Percentiles rank a stretch among this genome's conserved stretches.
Evolutionary conservation across 192 early-diverging fungal species (phyloP).

Genomic region (Entomortierella beljakovae): DNA sequence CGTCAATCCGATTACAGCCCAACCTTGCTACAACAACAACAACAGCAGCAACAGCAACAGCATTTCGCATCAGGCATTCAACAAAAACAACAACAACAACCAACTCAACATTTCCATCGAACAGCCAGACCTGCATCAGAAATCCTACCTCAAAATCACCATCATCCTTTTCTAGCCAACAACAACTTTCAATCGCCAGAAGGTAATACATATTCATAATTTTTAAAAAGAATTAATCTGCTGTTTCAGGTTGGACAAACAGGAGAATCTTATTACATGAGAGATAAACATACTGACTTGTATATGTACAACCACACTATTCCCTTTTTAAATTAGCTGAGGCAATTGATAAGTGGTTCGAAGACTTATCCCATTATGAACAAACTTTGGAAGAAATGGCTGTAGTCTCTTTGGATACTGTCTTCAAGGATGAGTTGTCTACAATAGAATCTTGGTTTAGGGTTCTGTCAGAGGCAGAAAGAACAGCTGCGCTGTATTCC

Average conservation of each 20-base stretch:
- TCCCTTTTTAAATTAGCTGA: conserved; percentile 45
- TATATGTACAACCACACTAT: background rate
- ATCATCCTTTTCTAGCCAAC: conserved; percentile 34
- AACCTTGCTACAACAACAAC: conserved; percentile 46
- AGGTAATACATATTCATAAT: conserved; percentile 18
- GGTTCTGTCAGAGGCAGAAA: conserved; percentile 89
- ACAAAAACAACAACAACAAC: conserved; percentile 14
- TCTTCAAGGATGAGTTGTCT: conserved; percentile 90
- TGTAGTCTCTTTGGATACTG: conserved; percentile 78
- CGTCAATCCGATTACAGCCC: conserved; percentile 46
- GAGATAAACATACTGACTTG: background rate
- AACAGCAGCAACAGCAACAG: conserved; percentile 31
- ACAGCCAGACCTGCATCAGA: conserved; percentile 40
- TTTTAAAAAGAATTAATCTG: background rate
- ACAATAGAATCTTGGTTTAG: conserved; percentile 97
- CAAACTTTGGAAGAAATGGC: conserved; percentile 94
- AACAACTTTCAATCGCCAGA: conserved; percentile 49
- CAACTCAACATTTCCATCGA: conserved; percentile 36
- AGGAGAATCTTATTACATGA: background rate
- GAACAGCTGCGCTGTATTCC: conserved; percentile 92
- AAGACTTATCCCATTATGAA: conserved; percentile 92
- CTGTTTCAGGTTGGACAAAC: no score
- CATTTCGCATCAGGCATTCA: conserved; percentile 29
- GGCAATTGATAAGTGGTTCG: conserved; percentile 91
- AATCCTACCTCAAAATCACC: conserved; percentile 42